Percentiles rank a stretch among this genome's conserved stretches.
These are phyloP conservation scores for Penicillium concentricum DNA, from an alignment of 2,329 filamentous ascomycete species.

Conservation along the genomic window DNA sequence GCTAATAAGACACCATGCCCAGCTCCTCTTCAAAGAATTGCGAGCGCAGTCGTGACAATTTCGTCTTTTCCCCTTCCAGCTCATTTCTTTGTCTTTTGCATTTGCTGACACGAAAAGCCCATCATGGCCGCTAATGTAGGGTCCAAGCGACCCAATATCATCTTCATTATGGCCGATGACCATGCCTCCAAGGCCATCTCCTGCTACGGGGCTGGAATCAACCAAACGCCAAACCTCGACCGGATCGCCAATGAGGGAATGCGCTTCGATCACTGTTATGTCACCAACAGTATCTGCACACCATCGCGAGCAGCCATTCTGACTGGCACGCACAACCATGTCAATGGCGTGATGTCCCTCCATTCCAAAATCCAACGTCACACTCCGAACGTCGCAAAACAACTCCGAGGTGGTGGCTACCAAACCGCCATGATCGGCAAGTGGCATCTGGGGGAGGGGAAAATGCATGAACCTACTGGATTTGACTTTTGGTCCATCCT, in stretches of 20 bases:
- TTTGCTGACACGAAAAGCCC: not conserved
- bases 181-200: conserved; percentile 53
- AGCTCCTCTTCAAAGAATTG: not conserved
- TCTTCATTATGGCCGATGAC: conserved; percentile 58
- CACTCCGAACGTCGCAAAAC: conserved; percentile 54
- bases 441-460: conserved; percentile 55
- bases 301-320: conserved; percentile 53
- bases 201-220: conserved; percentile 53
- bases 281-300: conserved; percentile 56
- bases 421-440: conserved; percentile 56
- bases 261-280: conserved; percentile 55
- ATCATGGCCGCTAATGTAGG: not conserved
- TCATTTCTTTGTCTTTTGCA: not conserved
- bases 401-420: conserved; percentile 49
- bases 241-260: conserved; percentile 52
- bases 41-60: not conserved
- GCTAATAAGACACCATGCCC: not conserved
- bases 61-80: not conserved
- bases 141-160: conserved; percentile 29
- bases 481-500: conserved; percentile 56
- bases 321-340: conserved; percentile 54
- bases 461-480: conserved; percentile 48
- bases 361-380: conserved; percentile 51
- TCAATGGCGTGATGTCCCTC: conserved; percentile 54
- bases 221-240: conserved; percentile 53